Conservation (phyloP, 2,329 filamentous ascomycete genomes). For the Ophiognomonia clavigignenti-juglandacearum region DNA sequence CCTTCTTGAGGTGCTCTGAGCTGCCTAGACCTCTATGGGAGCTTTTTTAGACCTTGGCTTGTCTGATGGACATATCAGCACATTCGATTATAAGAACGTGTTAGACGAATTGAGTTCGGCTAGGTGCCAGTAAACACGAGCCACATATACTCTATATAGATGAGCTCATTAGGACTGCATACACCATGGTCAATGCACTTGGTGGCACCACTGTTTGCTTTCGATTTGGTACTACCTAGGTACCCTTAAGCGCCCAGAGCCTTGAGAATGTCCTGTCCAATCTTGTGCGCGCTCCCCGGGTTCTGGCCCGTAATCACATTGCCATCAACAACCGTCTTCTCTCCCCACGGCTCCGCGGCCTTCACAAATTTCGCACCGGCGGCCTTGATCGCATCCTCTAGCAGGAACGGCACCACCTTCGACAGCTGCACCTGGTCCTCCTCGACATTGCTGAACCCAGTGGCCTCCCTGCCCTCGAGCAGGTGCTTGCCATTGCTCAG, state of each 20-base stretch:
- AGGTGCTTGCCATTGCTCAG: slow-evolving; percentile 45
- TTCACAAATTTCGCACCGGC: slow-evolving; percentile 52
- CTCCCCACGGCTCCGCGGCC: slow-evolving; percentile 44
- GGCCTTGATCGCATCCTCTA: slow-evolving; percentile 51
- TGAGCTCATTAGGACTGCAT: too few species aligned
- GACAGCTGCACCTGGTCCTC: slow-evolving; percentile 40
- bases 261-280: slow-evolving; percentile 48
- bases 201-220: not conserved
- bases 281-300: slow-evolving; percentile 44
- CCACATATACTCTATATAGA: too few species aligned
- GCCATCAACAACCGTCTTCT: slow-evolving; percentile 46
- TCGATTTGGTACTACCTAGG: too few species aligned
- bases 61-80: too few species aligned
- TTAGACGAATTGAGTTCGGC: too few species aligned
- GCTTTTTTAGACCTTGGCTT: slow-evolving; percentile 36
- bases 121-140: too few species aligned
- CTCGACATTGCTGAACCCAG: slow-evolving; percentile 55
- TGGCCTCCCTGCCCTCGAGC: slow-evolving; percentile 52
- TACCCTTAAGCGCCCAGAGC: slow-evolving; percentile 26
- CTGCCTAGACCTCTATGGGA: slow-evolving; percentile 63
- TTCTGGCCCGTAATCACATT: slow-evolving; percentile 55
- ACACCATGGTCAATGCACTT: not conserved
- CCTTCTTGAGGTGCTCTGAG: slow-evolving; percentile 25
- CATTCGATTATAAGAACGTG: too few species aligned
- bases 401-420: slow-evolving; percentile 50